Base-by-base conservation (phyloP, 768 basidiomycete species). In the Lactarius evosmus region DNA sequence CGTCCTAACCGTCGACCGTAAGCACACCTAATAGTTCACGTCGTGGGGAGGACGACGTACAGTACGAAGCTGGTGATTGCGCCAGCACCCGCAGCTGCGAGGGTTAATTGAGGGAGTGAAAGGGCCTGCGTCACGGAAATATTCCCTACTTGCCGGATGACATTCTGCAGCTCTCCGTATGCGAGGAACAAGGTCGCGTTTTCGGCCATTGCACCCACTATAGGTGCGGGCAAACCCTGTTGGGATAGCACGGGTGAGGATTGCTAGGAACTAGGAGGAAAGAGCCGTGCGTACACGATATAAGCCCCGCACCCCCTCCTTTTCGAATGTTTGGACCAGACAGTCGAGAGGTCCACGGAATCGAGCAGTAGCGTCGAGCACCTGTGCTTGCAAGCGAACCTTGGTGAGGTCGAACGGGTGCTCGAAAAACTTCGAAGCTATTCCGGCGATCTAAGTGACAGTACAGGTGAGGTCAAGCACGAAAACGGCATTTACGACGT, bases 371-470 rank as follows among this genome's bases (percentile, higher is more conserved):
- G 83, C 76, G 65, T 90, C 85, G 59, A 95, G 80, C 14, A 95
- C 87, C 71, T 98, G 96, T 1, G 91, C 84, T 74, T 98, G 96
- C 49, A 98, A 81, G 55, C 95, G 84, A 63, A 97, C 95, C 78
- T 97, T 98, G 61, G 93, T 89, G 38, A 98, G 83, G 75, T 98
- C 95, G 71, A 96, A 94, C 0, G 96, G 96, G 73, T 97, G 93
- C 77, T 96, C 95, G 66, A 97, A 87, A 17, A 94, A 78, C 75
- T 93, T 92, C 25, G 94, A 88, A 9, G 83, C 79, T 79, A 96
- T 93, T 29, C 95, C 95, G 60, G 95, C 92, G 60, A 85, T 75
- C 92, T 93, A 33, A 16, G 25, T 8, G 38, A 9, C 14, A n/a
- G n/a, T 56, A 61, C 54, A 9, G 38, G 32, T 33, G 11, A 22